Conservation (phyloP, 371 early-diverging fungal genomes). For the Haplosporangium sp. region DNA sequence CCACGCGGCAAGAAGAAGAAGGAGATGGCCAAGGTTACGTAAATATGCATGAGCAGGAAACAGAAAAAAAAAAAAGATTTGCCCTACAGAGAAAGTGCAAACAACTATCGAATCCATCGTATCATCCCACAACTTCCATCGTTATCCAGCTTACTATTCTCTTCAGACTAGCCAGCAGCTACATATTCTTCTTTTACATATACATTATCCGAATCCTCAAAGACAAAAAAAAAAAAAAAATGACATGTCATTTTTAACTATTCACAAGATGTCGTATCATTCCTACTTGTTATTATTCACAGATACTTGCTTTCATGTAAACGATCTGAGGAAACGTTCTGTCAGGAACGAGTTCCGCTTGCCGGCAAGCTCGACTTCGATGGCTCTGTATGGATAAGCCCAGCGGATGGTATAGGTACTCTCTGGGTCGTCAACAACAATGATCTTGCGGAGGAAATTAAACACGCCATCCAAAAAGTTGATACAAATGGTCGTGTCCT, state of each 20-base stretch:
- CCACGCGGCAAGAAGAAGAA: slow-evolving; percentile 53
- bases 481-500: slow-evolving; percentile 69
- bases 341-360: slow-evolving; percentile 29
- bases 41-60: slow-evolving; percentile 5
- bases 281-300: not conserved
- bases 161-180: too few relatives aligned
- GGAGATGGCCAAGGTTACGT: slow-evolving; percentile 55
- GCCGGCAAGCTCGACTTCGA: slow-evolving; percentile 27
- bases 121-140: too few relatives aligned
- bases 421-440: slow-evolving; percentile 53
- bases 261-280: too few relatives aligned
- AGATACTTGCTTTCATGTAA: too few relatives aligned
- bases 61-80: not conserved
- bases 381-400: slow-evolving; percentile 26
- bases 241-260: not conserved
- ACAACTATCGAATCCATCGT: too few relatives aligned
- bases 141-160: too few relatives aligned
- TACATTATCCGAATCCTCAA: not conserved
- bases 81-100: too few relatives aligned
- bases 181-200: not conserved
- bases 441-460: slow-evolving; percentile 52
- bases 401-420: slow-evolving; percentile 37
- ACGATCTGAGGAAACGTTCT: slow-evolving; percentile 22
- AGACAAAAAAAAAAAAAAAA: not conserved
- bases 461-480: slow-evolving; percentile 68